Conservation (phyloP, 1,284 basidiomycete genomes). For the Microbotryum saponariae region DNA sequence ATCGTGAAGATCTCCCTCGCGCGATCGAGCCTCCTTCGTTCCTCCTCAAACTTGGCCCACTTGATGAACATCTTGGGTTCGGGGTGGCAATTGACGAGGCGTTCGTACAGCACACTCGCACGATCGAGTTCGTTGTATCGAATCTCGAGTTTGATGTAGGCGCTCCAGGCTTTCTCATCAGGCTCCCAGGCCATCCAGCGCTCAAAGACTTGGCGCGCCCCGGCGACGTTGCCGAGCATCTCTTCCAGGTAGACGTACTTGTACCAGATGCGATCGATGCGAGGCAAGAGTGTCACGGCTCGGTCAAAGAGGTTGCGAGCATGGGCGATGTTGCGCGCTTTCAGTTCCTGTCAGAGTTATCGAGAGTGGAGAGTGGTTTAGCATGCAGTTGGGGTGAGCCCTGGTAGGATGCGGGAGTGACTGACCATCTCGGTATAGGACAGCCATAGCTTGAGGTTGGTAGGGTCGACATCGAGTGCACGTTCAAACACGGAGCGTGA, state of each 20-base stretch:
- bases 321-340: conserved; percentile 92
- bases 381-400: background rate
- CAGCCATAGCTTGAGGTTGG: conserved; percentile 84
- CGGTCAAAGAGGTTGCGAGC: conserved; percentile 94
- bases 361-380: background rate
- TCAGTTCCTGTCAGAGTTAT: conserved; percentile 57
- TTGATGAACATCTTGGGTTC: conserved; percentile 95
- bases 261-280: conserved; percentile 58
- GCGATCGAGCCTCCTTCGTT: conserved; percentile 65
- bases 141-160: conserved; percentile 93
- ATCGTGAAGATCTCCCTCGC: conserved; percentile 94
- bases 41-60: conserved; percentile 91
- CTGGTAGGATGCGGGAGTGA: background rate
- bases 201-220: conserved; percentile 94
- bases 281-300: conserved; percentile 87
- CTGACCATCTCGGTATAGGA: conserved; percentile 83
- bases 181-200: conserved; percentile 99
- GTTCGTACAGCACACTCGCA: conserved; percentile 86
- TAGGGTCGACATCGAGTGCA: conserved; percentile 87
- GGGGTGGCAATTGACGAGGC: conserved; percentile 86
- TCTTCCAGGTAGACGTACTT: conserved; percentile 83
- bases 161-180: conserved; percentile 98
- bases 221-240: conserved; percentile 87
- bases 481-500: conserved; percentile 91
- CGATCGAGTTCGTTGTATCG: conserved; percentile 86